phyloP scores from a whole-genome alignment of 345 rosid species.

The Hibiscus mutabilis region DNA sequence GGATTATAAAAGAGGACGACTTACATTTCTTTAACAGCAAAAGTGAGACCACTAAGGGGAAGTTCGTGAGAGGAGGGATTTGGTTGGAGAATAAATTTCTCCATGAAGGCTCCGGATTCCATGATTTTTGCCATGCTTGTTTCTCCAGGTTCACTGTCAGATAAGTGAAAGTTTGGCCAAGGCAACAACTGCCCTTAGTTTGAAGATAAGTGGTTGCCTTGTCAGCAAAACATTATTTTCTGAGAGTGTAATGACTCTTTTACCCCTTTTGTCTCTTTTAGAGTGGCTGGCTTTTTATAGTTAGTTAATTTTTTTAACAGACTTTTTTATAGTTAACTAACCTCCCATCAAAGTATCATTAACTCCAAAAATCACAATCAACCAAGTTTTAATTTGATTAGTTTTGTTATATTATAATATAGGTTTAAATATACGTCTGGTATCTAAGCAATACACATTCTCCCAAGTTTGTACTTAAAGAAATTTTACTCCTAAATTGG shows the following conservation, averaged over 20 bases:
- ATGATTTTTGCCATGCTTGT: constrained; percentile 37
- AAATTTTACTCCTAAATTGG: no score
- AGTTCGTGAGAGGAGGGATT: constrained; percentile 38
- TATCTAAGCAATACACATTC: no score
- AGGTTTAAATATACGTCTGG: no score
- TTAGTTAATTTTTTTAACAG: no score
- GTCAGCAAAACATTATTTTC: not conserved
- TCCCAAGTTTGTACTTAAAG: no score
- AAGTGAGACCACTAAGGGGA: constrained; percentile 60
- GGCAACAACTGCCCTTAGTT: not conserved
- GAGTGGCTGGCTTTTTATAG: no score
- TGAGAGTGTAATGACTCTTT: not conserved
- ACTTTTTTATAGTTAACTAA: no score
- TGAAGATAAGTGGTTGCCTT: not conserved
- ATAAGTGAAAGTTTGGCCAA: not conserved
- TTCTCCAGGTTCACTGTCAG: not conserved
- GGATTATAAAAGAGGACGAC: constrained; percentile 5
- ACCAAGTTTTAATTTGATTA: no score
- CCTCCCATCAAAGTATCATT: no score
- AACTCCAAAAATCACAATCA: no score
- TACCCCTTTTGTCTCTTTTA: not conserved
- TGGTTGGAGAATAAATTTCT: constrained; percentile 52
- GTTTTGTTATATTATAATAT: no score
- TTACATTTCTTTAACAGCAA: constrained; percentile 89
- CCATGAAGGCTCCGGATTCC: constrained; percentile 76